These are phyloP conservation scores for Ochetophila trinervis DNA, from an alignment of 306 rosid genomes.

Conservation along the genomic window DNA sequence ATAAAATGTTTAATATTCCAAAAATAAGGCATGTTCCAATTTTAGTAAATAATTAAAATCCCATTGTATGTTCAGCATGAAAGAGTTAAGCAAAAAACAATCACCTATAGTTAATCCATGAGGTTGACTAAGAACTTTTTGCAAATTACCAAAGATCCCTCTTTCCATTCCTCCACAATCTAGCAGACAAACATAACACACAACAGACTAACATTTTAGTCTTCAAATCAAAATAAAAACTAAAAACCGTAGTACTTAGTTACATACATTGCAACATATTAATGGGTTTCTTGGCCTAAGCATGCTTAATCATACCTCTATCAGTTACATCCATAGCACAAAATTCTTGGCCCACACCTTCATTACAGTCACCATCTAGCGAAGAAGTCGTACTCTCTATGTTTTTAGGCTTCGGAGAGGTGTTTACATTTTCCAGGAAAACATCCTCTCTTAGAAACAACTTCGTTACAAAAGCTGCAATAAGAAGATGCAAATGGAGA, in stretches of 20 bases:
- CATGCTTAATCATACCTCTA: conserved; percentile 32
- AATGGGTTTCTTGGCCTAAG: neutral
- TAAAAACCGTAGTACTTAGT: neutral
- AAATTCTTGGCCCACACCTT: conserved; percentile 22
- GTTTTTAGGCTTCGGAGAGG: conserved; percentile 32
- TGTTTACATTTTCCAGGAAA: conserved; percentile 30
- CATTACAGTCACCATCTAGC: neutral
- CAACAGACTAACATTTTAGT: neutral
- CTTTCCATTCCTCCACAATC: conserved; percentile 32
- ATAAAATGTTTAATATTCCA: neutral
- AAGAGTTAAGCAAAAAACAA: conserved; percentile 7
- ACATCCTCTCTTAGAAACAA: conserved; percentile 34
- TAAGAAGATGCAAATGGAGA: neutral
- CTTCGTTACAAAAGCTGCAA: conserved; percentile 46
- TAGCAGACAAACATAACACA: conserved; percentile 23
- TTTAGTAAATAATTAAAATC: no score
- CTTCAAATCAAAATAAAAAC: neutral
- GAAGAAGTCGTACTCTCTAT: conserved; percentile 10
- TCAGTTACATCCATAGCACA: conserved; percentile 30
- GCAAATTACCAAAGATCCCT: conserved; percentile 47
- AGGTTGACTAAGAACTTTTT: conserved; percentile 37
- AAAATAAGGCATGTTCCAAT: neutral
- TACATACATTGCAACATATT: neutral
- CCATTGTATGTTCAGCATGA: neutral
- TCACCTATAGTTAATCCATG: conserved; percentile 52